Percentiles rank a stretch among this genome's conserved stretches.
Evolutionary conservation across 73 alveolate species (phyloP).

Genomic region (Strombidium stylifer): DNA sequence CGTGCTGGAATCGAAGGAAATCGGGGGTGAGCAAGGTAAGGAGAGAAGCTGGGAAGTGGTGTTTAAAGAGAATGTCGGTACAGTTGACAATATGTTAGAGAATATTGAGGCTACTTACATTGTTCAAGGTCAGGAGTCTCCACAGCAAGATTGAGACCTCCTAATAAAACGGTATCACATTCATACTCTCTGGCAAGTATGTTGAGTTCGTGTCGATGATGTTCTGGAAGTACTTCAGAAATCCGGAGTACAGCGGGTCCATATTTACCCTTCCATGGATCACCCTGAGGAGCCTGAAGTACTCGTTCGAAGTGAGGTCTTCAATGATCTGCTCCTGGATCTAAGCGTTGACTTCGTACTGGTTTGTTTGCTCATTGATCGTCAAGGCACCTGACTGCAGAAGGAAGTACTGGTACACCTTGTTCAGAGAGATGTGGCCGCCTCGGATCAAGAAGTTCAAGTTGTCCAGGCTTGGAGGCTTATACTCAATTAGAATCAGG

Average conservation of each 20-base stretch:
- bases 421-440: slow-evolving; percentile 42
- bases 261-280: slow-evolving; percentile 61
- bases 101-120: not conserved
- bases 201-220: slow-evolving; percentile 37
- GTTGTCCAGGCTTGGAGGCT: slow-evolving; percentile 63
- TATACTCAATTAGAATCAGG: slow-evolving; percentile 47
- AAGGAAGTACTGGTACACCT: slow-evolving; percentile 28
- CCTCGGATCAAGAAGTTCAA: slow-evolving; percentile 44
- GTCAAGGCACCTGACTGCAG: not conserved
- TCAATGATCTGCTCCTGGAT: slow-evolving; percentile 22
- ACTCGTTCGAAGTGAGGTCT: slow-evolving; percentile 58
- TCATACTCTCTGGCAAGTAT: slow-evolving; percentile 48
- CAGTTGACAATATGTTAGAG: not conserved
- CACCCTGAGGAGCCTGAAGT: slow-evolving; percentile 50
- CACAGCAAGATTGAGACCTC: slow-evolving; percentile 50
- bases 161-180: slow-evolving; percentile 44
- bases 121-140: slow-evolving; percentile 48
- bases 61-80: too few species aligned
- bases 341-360: too few species aligned
- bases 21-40: too few species aligned
- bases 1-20: slow-evolving; percentile 10
- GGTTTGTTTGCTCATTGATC: slow-evolving; percentile 6
- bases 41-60: too few species aligned
- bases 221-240: slow-evolving; percentile 31
- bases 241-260: slow-evolving; percentile 40